Conservation (phyloP, 176 grass and related monocot genomes). For the Phoenix roebelenii region DNA sequence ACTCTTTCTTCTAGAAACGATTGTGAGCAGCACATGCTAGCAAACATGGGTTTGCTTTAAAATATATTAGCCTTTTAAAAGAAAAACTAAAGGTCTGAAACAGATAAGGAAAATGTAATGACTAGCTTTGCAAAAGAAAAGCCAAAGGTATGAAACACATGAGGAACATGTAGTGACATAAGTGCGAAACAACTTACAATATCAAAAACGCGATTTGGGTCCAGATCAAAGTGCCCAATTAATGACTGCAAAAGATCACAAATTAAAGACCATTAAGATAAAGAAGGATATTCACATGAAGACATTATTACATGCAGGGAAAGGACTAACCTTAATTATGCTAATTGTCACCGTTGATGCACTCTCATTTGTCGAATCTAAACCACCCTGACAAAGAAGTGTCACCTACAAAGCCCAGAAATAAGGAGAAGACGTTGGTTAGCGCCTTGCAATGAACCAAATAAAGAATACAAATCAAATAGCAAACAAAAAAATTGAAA, state of each 20-base stretch:
- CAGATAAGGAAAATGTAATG: too few species aligned
- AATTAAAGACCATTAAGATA: conserved; percentile 3
- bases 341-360: conserved; percentile 65
- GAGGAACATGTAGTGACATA: conserved; percentile 3
- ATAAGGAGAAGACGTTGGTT: conserved; percentile 14
- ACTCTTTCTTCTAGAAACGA: too few species aligned
- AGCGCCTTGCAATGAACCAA: conserved; percentile 11
- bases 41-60: too few species aligned
- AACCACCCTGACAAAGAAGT: conserved; percentile 81
- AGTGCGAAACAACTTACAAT: conserved; percentile 61
- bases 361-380: conserved; percentile 57
- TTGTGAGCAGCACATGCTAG: too few species aligned
- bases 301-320: neutral
- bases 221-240: conserved; percentile 99
- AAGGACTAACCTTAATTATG: conserved; percentile 76
- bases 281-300: neutral
- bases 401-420: conserved; percentile 53
- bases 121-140: too few species aligned
- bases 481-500: too few species aligned
- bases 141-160: too few species aligned
- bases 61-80: too few species aligned
- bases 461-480: neutral
- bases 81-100: too few species aligned
- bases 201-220: conserved; percentile 96
- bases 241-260: conserved; percentile 54